Conservation (phyloP, 305 asterid genomes). For the Nicotiana rustica region DNA sequence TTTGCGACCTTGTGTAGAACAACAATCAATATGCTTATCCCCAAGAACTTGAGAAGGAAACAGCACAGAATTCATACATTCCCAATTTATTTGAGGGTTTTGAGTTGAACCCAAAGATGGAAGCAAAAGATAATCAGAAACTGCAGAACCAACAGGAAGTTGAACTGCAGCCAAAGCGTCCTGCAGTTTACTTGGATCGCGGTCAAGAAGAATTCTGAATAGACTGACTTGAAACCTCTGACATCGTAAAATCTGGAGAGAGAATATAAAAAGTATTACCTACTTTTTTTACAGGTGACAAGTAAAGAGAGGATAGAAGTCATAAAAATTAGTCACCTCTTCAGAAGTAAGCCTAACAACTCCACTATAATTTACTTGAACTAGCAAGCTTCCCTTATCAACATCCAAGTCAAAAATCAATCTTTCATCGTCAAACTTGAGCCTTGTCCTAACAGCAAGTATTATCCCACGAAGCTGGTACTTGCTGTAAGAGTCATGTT, state of each 20-base stretch:
- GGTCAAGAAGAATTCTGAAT: slow-evolving; percentile 62
- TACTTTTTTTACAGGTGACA: not conserved
- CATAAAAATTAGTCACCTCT: slow-evolving; percentile 51
- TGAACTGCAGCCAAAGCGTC: slow-evolving; percentile 42
- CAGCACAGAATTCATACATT: slow-evolving; percentile 48
- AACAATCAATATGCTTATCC: slow-evolving; percentile 39
- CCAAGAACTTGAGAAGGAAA: slow-evolving; percentile 34
- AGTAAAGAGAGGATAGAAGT: not conserved
- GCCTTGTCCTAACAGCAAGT: slow-evolving; percentile 59
- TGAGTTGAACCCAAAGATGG: slow-evolving; percentile 48
- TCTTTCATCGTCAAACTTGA: slow-evolving; percentile 50
- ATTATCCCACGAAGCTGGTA: slow-evolving; percentile 56
- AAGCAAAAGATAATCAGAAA: slow-evolving; percentile 68
- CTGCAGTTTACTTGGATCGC: slow-evolving; percentile 46
- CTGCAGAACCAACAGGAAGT: slow-evolving; percentile 35
- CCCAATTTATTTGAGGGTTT: slow-evolving; percentile 60
- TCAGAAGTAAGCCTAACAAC: slow-evolving; percentile 43
- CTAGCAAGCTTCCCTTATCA: slow-evolving; percentile 51
- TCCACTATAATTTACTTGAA: slow-evolving; percentile 49
- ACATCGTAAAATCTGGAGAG: slow-evolving; percentile 60
- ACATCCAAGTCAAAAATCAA: slow-evolving; percentile 55
- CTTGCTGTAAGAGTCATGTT: slow-evolving; percentile 43
- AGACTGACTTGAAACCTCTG: slow-evolving; percentile 64
- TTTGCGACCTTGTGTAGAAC: slow-evolving; percentile 37
- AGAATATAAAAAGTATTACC: not conserved